Evolutionary conservation across 1,284 basidiomycete genomes (phyloP).

Genomic region (Pascua sp.): DNA sequence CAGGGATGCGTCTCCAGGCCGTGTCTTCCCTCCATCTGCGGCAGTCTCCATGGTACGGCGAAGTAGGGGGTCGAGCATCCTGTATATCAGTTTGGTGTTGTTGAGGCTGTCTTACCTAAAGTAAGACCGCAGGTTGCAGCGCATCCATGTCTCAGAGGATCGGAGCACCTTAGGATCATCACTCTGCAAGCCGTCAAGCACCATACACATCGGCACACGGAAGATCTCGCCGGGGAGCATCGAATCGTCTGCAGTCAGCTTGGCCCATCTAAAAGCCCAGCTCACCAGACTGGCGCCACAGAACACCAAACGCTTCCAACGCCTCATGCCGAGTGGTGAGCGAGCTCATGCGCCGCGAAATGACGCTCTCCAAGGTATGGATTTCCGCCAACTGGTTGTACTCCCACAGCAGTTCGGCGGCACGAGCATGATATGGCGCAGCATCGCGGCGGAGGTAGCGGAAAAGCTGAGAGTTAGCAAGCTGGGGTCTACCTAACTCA

Average conservation of each 20-base stretch:
- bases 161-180: conserved; percentile 69
- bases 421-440: conserved; percentile 73
- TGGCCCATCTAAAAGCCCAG: conserved; percentile 2
- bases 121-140: conserved; percentile 85
- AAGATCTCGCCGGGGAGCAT: conserved; percentile 74
- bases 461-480: conserved; percentile 57
- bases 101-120: conserved; percentile 59
- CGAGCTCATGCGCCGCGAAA: conserved; percentile 50
- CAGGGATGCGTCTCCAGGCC: conserved; percentile 9
- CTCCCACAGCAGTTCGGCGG: conserved; percentile 80
- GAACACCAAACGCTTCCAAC: conserved; percentile 82
- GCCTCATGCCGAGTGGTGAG: conserved; percentile 49
- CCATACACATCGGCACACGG: conserved; percentile 78
- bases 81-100: conserved; percentile 33
- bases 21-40: not conserved
- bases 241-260: conserved; percentile 63
- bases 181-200: conserved; percentile 75
- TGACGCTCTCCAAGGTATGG: conserved; percentile 60
- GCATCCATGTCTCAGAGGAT: conserved; percentile 90
- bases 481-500: conserved; percentile 5
- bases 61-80: conserved; percentile 84
- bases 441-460: conserved; percentile 66
- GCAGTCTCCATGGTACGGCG: conserved; percentile 52
- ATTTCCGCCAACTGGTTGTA: conserved; percentile 38
- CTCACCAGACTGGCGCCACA: conserved; percentile 84